A percentile compares a stretch with the other conserved stretches of the same genome.
Evolutionary conservation across 768 basidiomycete genomes (phyloP).

Genomic region (Pulveroboletus ravenelii): DNA sequence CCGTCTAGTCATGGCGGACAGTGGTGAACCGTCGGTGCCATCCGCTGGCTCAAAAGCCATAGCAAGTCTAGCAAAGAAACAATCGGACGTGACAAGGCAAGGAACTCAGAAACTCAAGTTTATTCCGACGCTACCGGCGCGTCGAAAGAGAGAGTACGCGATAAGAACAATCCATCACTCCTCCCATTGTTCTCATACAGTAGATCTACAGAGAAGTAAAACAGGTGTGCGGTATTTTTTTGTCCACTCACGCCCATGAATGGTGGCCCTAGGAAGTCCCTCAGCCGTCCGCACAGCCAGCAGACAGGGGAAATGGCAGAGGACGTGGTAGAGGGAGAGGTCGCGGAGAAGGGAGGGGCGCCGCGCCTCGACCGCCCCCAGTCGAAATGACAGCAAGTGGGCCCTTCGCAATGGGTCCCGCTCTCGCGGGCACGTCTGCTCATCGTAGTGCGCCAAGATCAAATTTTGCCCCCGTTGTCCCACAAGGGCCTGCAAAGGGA

Average conservation of each 20-base stretch:
- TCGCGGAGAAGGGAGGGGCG: conserved; percentile 46
- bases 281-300: conserved; percentile 30
- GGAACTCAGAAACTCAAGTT: conserved; percentile 78
- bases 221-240: conserved; percentile 40
- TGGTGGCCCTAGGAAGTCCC: conserved; percentile 43
- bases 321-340: conserved; percentile 48
- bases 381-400: conserved; percentile 81
- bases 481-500: conserved; percentile 34
- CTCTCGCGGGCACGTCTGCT: conserved; percentile 53
- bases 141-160: conserved; percentile 77
- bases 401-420: conserved; percentile 83
- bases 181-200: conserved; percentile 9
- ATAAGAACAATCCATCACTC: conserved; percentile 11
- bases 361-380: conserved; percentile 42
- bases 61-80: conserved; percentile 69
- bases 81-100: conserved; percentile 64
- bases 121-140: conserved; percentile 67
- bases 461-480: conserved; percentile 49
- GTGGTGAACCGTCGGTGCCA: conserved; percentile 12
- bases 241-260: conserved; percentile 1
- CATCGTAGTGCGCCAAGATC: conserved; percentile 50
- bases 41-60: conserved; percentile 55
- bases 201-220: conserved; percentile 53
- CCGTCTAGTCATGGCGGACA: conserved; percentile 13
- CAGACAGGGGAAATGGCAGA: conserved; percentile 41